Base-by-base conservation (phyloP, 495 filamentous ascomycete genomes). In the Lindgomyces ingoldianus region DNA sequence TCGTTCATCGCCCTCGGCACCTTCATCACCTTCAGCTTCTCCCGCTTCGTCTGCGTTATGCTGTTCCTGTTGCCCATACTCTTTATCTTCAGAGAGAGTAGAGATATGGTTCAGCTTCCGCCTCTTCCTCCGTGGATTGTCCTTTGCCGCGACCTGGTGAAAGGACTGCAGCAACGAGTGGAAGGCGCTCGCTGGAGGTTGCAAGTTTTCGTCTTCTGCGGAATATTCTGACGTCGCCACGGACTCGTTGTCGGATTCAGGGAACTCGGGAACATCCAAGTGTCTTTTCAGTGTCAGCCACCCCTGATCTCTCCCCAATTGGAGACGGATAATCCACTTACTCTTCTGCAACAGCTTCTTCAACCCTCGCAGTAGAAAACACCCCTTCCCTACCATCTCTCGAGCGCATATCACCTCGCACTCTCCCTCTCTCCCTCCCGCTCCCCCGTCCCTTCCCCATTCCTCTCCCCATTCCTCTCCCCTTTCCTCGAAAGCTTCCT, bases 91-190 rank as follows among this genome's bases (percentile, higher is more conserved):
- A 1, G 14, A 26, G 24, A 50, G 1, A 10, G 22, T 9, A 4
- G 51, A 26, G 0, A 14, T 10, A 24, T 61, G 48, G 4, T 44
- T 42, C 19, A 90, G 68, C 70, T 91, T 93, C 69, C 88, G 80
- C 74, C 82, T 83, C 73, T 93, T 96, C 11, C 81, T 75, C 60
- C 77, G 82, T 54, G 85, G 85, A 47, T 78, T 81, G 19, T 79
- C 78, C 6, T 81, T 76, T 14, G 86, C 81, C 25, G 77, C 69
- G 22, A 56, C 36, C 46, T 86, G 81, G 65, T 89, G 61, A 4
- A 81, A 72, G 1, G 74, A 74, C 48, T 78, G 65, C 1, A 81
- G 64, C 8, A 81, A 72, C n/a, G 70, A 57, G 42, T 72, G 76
- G 60, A 78, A 81, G 12, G 80, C 70, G 41, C 73, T 75, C 10